Evolutionary conservation across 257 asterid species (phyloP), one percentile per base, ranked within the genome.

Genomic region (Solanum bulbocastanum): DNA sequence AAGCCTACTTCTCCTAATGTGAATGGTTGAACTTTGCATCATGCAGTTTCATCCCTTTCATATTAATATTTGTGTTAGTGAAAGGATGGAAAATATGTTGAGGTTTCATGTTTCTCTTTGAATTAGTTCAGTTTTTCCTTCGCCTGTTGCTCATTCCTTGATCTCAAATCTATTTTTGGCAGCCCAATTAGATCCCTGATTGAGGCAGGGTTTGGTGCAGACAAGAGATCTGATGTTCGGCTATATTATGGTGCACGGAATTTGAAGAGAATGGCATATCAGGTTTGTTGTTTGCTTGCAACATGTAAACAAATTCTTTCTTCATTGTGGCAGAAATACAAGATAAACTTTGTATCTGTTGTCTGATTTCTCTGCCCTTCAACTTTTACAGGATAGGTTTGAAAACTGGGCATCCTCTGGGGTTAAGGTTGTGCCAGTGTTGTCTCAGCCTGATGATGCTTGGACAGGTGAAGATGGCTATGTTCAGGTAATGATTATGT

Each of bases 191-290:
- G 98, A 83, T 94, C 99, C 25, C 88, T 96, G 92, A 93, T 96
- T 20, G 99, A 96, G 91, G 91, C 92, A 27, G 98, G 98, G 87
- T 94, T 96, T 15, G 88, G 92, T 88, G 98, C 95, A 69, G 94
- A 94, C 75, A 87, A 89, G 92, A 93, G 98, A 92, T 91, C 97
- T 75, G 98, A 96, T 88, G 98, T 94, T 85, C 92, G 98, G 86
- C 94, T 96, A 84, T 96, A 96, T 91, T 96, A 96, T 86, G 99
- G 98, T 30, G 98, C 99, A n/a, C 93, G 98, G 87, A 95, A 93
- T 90, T 98, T 96, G 86, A 73, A 88, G 44, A 92, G 96, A 83
- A 96, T 96, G 98, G 98, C 98, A 13, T 96, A 94, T 90, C 95
- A 93, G 98, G 98, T 94, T 52, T 74, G 33, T 23, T 27, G 36